Evolutionary conservation across 495 filamentous ascomycete species (phyloP), one percentile per base, ranked within the genome.

Genomic region (Aspergillus sclerotiicarbonarius): DNA sequence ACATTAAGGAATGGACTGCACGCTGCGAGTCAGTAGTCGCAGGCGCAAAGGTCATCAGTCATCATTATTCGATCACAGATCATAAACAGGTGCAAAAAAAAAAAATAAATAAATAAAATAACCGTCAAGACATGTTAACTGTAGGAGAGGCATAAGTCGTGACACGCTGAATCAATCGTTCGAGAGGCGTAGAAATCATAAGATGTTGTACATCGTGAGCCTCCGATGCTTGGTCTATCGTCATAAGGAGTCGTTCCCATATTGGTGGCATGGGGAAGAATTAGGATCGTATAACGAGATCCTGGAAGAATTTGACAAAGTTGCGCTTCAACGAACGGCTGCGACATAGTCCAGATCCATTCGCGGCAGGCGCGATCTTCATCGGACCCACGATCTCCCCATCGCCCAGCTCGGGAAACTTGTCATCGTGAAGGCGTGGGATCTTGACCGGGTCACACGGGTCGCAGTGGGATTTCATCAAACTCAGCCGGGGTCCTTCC

Each of bases 371-470:
- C 16, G 71, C 69, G 44, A 77, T 74, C 30, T 69, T 84, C 92
- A 97, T 97, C 4, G 92, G 92, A 0, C 92, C 92, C 13, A 97
- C 91, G 57, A 96, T 94, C 67, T 95, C 91, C 54, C 90, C 86
- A 62, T 96, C 91, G 29, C 90, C 91, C 49, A 93, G 82, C 58
- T 89, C 85, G 25, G 89, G 90, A 62, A 96, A 96, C 72, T 96
- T 96, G 57, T 90, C 86, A 68, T 81, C 76, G 46, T 85, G 82
- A 48, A 90, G 75, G 15, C 80, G 76, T 5, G 87, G 87, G 15
- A 88, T 80, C 58, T 82, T 83, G 57, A 83, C 75, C 61, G 83
- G 70, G 30, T 73, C 71, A 62, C 69, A 71, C 0, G 72, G 76
- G 43, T 67, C 58, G 35, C 76, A 65, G 33, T 78, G 72, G 4